Evolutionary conservation across 2,329 filamentous ascomycete species (phyloP).

Genomic region (Emmonsiellopsis sp.): DNA sequence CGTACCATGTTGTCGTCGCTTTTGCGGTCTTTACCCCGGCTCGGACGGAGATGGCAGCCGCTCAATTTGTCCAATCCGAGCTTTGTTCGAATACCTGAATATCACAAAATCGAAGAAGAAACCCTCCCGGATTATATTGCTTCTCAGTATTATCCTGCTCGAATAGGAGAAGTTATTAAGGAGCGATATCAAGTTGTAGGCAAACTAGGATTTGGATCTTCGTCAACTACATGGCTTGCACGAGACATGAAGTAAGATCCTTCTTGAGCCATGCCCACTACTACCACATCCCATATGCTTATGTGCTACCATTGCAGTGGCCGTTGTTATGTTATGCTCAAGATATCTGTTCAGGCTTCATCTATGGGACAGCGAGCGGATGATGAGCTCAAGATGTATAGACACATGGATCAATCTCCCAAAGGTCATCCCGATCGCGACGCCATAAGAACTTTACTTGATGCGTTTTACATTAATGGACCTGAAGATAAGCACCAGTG

Average conservation of each 20-base stretch:
- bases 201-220: constrained; percentile 28
- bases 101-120: constrained; percentile 24
- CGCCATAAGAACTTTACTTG: constrained; percentile 6
- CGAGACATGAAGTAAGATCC: constrained; percentile 22
- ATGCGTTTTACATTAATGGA: constrained; percentile 20
- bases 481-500: constrained; percentile 14
- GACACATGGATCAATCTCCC: constrained; percentile 21
- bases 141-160: constrained; percentile 20
- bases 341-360: constrained; percentile 18
- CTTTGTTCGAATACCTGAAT: constrained; percentile 15
- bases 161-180: constrained; percentile 22
- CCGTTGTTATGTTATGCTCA: constrained; percentile 22
- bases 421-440: constrained; percentile 16
- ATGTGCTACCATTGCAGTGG: constrained; percentile 10
- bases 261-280: neutral
- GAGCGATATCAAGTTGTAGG: constrained; percentile 25
- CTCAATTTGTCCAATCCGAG: constrained; percentile 24
- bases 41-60: constrained; percentile 21
- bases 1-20: constrained; percentile 22
- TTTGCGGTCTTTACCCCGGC: constrained; percentile 15
- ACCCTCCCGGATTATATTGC: constrained; percentile 18
- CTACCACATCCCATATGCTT: neutral
- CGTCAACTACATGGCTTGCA: constrained; percentile 29
- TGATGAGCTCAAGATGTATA: constrained; percentile 35
- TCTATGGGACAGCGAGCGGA: constrained; percentile 19